Conservation (phyloP, 2,329 filamentous ascomycete species). For the Tolypocladium sp. region DNA sequence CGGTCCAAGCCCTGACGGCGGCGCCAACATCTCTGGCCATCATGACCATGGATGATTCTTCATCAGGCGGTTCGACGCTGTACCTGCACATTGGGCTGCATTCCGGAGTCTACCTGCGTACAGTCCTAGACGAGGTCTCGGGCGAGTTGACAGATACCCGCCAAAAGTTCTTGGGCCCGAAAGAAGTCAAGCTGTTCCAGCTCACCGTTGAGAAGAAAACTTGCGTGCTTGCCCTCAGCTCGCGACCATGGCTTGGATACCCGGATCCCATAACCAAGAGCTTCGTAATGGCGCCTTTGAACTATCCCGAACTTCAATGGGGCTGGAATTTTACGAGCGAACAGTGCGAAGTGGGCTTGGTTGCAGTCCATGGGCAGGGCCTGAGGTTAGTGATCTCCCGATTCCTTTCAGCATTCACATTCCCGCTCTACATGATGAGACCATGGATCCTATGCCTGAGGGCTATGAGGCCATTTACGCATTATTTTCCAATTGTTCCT, state of each 20-base stretch:
- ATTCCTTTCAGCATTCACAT: background rate
- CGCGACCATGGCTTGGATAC: conserved; percentile 93
- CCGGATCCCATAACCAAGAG: conserved; percentile 77
- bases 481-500: conserved; percentile 87
- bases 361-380: conserved; percentile 84
- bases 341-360: conserved; percentile 87
- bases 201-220: conserved; percentile 81
- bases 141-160: conserved; percentile 92
- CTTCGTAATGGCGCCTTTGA: conserved; percentile 87
- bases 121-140: conserved; percentile 88
- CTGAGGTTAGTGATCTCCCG: conserved; percentile 53
- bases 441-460: conserved; percentile 45
- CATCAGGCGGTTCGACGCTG: conserved; percentile 75
- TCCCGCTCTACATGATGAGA: conserved; percentile 50
- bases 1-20: conserved; percentile 85
- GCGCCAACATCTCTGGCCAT: conserved; percentile 83
- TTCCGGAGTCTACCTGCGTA: conserved; percentile 92
- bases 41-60: conserved; percentile 92
- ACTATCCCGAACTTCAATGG: conserved; percentile 82
- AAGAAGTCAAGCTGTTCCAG: conserved; percentile 80
- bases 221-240: conserved; percentile 82
- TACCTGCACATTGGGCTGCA: conserved; percentile 95
- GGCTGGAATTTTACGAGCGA: conserved; percentile 96
- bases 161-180: conserved; percentile 87
- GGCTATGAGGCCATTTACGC: conserved; percentile 47